Evolutionary conservation across 2,329 filamentous ascomycete genomes (phyloP).

Genomic region (Penicillium glabrum): DNA sequence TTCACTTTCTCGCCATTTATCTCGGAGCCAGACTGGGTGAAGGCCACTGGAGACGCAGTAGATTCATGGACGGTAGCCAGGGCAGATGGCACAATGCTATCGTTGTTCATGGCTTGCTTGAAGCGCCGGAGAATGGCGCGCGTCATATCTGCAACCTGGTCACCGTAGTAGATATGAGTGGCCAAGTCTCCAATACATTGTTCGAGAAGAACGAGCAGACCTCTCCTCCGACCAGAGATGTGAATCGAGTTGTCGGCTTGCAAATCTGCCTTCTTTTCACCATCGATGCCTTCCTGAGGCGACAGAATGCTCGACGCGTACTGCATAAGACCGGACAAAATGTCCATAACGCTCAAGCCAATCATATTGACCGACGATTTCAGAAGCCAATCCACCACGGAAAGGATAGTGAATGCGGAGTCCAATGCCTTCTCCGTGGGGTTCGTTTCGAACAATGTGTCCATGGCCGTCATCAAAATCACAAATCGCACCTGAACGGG

Average conservation of each 20-base stretch:
- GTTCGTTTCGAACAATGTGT: slow-evolving; percentile 67
- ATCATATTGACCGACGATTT: slow-evolving; percentile 91
- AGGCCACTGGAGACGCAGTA: slow-evolving; percentile 3
- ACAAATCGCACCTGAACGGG: slow-evolving; percentile 93
- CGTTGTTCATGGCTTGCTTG: slow-evolving; percentile 60
- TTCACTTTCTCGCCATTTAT: slow-evolving; percentile 47
- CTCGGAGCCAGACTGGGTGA: slow-evolving; percentile 27
- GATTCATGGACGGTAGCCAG: slow-evolving; percentile 25
- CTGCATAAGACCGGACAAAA: slow-evolving; percentile 79
- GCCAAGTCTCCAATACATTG: slow-evolving; percentile 86
- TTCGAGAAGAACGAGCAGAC: slow-evolving; percentile 70
- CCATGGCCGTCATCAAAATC: slow-evolving; percentile 79
- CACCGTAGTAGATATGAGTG: slow-evolving; percentile 94
- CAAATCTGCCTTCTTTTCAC: slow-evolving; percentile 21
- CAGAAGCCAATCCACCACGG: slow-evolving; percentile 77
- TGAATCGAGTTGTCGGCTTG: slow-evolving; percentile 10
- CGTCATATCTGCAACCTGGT: slow-evolving; percentile 95
- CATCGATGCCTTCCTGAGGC: slow-evolving; percentile 37
- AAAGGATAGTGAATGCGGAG: slow-evolving; percentile 72
- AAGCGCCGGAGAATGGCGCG: slow-evolving; percentile 74
- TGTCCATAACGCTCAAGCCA: slow-evolving; percentile 93
- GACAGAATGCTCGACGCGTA: slow-evolving; percentile 78
- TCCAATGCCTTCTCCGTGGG: slow-evolving; percentile 70
- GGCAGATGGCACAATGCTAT: slow-evolving; percentile 45
- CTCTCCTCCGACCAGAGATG: slow-evolving; percentile 56